Base-by-base conservation (phyloP, 108 stramenopile species). In the Phaeodactylum tricornutum region DNA sequence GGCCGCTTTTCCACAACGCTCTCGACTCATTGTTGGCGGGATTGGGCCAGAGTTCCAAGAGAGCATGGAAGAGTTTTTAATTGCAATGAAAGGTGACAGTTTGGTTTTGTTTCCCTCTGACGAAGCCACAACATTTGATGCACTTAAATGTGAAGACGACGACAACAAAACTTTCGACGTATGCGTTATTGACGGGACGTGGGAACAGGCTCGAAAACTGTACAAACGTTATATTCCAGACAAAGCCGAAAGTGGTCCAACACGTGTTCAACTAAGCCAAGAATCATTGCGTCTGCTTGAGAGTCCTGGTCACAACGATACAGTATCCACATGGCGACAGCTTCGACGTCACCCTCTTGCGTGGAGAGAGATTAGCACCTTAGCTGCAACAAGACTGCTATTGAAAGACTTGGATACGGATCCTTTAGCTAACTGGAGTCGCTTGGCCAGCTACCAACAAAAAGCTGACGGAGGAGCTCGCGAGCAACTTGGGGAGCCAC, bases 171-270 rank as follows among this genome's bases (percentile, higher is more conserved):
- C 24, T 21, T 20, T 26, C 3, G 29, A 14, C 42, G 77, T 85
- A 4, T n/a, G n/a, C n/a, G n/a, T n/a, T n/a, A 59, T 85, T 29
- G 83, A 85, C 59, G 83, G 83, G 15, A 85, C 81, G 12, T 85
- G 83, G 83, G 29, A 50, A 19, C 83, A 85, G 54, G 83, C 83
- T 1, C 56, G 77, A 15, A 75, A 77, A 47, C 61, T 84, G 36
- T 58, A 79, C 44, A 36, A 37, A 22, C 42, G 64, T 15, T 69
- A 70, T 52, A 38, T 75, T 33, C 26, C 55, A 19, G 4, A 24
- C 11, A 37, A 28, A 9, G 4, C 30, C n/a, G 25, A 53, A 27
- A 45, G 45, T 9, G 51, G 54, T n/a, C 29, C 57, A 22, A 47
- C 22, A 24, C 35, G 40, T n/a, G 73, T 84, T 17, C 62, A 74